Evolutionary conservation across 345 rosid genomes (phyloP).

Genomic region (Brassica juncea): DNA sequence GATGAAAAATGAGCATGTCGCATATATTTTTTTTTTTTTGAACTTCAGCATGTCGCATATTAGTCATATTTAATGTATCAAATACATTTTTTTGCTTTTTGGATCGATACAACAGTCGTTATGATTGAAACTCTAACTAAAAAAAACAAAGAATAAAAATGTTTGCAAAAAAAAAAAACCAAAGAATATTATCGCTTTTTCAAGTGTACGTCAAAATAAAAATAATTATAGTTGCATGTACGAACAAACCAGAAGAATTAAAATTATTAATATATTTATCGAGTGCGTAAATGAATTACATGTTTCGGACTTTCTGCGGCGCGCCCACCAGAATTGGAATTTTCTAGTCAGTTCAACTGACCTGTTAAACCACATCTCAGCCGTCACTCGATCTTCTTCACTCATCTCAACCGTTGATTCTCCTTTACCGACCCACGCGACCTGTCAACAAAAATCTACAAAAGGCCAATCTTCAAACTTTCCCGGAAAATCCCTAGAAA

Average conservation of each 20-base stretch:
- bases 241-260: conserved; percentile 13
- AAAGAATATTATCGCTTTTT: not conserved
- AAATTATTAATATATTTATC: not conserved
- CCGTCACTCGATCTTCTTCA: not conserved
- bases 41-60: too few species aligned
- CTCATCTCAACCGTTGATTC: conserved; percentile 27
- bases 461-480: conserved; percentile 31
- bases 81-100: not conserved
- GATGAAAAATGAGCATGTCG: not conserved
- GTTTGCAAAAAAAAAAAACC: not conserved
- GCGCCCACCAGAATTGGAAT: conserved; percentile 45
- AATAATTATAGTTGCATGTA: not conserved
- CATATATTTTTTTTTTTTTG: too few species aligned
- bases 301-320: conserved; percentile 34
- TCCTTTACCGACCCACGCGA: conserved; percentile 36
- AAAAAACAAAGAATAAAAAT: not conserved
- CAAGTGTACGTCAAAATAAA: not conserved
- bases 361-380: conserved; percentile 7
- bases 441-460: conserved; percentile 38
- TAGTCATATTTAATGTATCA: not conserved
- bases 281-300: conserved; percentile 19
- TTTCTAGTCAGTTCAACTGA: conserved; percentile 36
- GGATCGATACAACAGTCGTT: not conserved
- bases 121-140: not conserved
- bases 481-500: conserved; percentile 43